Conservation (phyloP, 2,329 filamentous ascomycete species). For the Dendrostoma leiphaemia region DNA sequence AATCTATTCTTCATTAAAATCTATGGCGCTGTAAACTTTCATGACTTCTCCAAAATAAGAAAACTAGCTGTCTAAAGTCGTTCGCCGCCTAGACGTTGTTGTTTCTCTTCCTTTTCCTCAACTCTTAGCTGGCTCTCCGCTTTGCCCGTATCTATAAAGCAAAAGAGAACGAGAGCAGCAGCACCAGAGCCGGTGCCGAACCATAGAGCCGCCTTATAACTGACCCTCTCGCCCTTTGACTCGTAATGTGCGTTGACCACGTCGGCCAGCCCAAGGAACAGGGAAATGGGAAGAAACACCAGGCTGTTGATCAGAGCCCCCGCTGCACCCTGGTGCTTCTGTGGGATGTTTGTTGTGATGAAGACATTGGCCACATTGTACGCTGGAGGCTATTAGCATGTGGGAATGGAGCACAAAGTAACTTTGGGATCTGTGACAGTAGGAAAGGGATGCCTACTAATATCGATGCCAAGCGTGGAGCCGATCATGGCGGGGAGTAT, state of each 20-base stretch:
- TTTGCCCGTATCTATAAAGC: slow-evolving; percentile 54
- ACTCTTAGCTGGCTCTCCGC: slow-evolving; percentile 56
- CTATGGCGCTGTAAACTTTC: no score
- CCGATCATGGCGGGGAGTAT: slow-evolving; percentile 70
- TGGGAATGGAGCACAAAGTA: no score
- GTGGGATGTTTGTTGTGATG: slow-evolving; percentile 70
- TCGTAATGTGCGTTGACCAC: slow-evolving; percentile 44
- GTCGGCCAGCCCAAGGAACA: slow-evolving; percentile 70
- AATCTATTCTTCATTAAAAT: no score
- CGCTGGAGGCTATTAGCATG: no score
- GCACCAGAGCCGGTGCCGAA: slow-evolving; percentile 57
- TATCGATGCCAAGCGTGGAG: slow-evolving; percentile 70
- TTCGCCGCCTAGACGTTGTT: no score
- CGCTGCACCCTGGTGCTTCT: slow-evolving; percentile 66
- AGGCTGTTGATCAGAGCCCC: slow-evolving; percentile 70
- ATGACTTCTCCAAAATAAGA: no score
- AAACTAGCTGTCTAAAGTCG: no score
- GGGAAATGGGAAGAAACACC: slow-evolving; percentile 68
- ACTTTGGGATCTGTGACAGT: no score
- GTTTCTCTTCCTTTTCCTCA: slow-evolving; percentile 46
- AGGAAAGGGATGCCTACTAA: no score
- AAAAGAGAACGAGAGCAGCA: slow-evolving; percentile 50
- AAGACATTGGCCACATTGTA: slow-evolving; percentile 77
- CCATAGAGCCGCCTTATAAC: slow-evolving; percentile 68
- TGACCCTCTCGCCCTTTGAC: slow-evolving; percentile 41